These are phyloP conservation scores for Hortaea sp. DNA, from an alignment of 2,329 filamentous ascomycete species.

Conservation along the genomic window DNA sequence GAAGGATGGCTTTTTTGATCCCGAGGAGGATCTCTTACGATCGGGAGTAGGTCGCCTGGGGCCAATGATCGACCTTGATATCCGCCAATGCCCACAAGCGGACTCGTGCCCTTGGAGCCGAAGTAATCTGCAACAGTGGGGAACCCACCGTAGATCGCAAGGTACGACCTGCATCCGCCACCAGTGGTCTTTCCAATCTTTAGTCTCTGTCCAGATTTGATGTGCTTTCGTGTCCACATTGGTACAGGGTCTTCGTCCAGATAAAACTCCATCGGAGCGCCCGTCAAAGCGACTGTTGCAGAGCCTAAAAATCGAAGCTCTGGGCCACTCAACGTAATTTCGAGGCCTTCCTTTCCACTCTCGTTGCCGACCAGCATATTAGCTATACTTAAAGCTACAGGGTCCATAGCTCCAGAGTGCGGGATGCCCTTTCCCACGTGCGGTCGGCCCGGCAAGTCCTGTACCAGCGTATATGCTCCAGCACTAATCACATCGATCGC, in stretches of 20 bases:
- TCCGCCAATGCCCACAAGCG: conserved; percentile 48
- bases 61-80: conserved; percentile 49
- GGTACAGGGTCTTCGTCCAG: conserved; percentile 41
- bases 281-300: conserved; percentile 48
- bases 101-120: conserved; percentile 33
- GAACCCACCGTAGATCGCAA: conserved; percentile 48
- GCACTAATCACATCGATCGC: conserved; percentile 48
- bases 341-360: conserved; percentile 42
- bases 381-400: conserved; percentile 46
- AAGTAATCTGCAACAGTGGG: conserved; percentile 34
- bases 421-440: conserved; percentile 49
- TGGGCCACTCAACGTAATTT: conserved; percentile 52
- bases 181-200: conserved; percentile 45
- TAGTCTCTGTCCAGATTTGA: conserved; percentile 43
- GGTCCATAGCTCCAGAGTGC: conserved; percentile 53
- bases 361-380: conserved; percentile 52
- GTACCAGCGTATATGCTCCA: conserved; percentile 48
- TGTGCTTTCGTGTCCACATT: conserved; percentile 46
- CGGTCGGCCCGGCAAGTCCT: conserved; percentile 50
- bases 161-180: conserved; percentile 47
- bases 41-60: conserved; percentile 43
- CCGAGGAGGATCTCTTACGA: conserved; percentile 31
- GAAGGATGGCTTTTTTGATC: conserved; percentile 22
- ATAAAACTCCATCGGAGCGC: conserved; percentile 42
- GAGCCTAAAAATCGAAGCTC: conserved; percentile 46